Base-by-base conservation (phyloP, 306 rosid species). In the Abrus precatorius region DNA sequence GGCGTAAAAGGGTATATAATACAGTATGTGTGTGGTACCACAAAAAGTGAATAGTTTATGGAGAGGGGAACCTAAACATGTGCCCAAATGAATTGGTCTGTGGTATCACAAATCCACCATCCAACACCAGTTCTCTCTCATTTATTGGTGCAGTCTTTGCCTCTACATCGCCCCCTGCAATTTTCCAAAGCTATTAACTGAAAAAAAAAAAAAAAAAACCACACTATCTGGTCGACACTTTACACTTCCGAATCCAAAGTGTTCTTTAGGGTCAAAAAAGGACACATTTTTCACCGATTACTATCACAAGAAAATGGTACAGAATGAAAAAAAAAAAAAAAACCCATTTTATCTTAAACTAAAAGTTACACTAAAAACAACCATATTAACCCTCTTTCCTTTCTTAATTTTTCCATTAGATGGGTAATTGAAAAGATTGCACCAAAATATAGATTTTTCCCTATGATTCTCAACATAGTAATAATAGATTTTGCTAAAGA, bases 11-110 rank as follows among this genome's bases (percentile, higher is more conserved):
- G 1, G 40, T 43, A 20, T 20, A 20, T 20, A 28, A 4, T 2
- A 33, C 49, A 50, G 49, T 52, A 14, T 55, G 55, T 54, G n/a
- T 10, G 45, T 60, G 59, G 44, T 27, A 40, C 33, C 36, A 47
- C 27, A 75, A 75, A 60, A 2, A 75, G 54, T 45, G 47, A 40
- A 55, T 29, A 52, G 6, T 40, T 48, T 41, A 82, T 60, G 53
- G 48, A 83, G 78, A 84, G 43, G 2, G 67, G 67, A 87, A 93
- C 97, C 97, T 91, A 84, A 91, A 93, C 3, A 87, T 86, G 59
- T 87, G 92, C n/a, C 97, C 97, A 73, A 93, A 93, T 3, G 97
- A 85, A 74, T 93, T 93, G 77, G 85, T 63, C n/a, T 84, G 78
- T 36, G 97, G 91, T 63, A 88, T 85, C 79, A 69, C 66, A 88